Percentiles rank a stretch among this genome's conserved stretches.
These are phyloP conservation scores for Sporisorium scitamineum DNA, from an alignment of 1,284 basidiomycete species.

Conservation along the genomic window DNA sequence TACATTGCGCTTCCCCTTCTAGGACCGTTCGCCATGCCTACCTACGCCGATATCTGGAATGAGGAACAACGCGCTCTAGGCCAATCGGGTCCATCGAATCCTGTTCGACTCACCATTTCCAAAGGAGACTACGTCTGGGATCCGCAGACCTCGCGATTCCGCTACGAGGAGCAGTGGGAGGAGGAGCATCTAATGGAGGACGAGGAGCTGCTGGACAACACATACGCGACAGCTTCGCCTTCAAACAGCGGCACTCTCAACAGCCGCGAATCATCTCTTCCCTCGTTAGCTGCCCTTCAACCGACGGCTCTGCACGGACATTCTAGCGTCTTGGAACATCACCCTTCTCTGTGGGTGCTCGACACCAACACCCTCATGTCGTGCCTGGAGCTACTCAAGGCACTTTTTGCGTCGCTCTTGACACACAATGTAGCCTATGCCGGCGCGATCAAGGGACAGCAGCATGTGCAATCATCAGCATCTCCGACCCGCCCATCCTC, in stretches of 20 bases:
- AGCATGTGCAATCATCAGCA: neutral
- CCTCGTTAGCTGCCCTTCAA: constrained; percentile 16
- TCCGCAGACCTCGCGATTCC: constrained; percentile 11
- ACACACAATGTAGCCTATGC: constrained; percentile 31
- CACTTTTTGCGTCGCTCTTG: constrained; percentile 44
- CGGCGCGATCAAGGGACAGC: constrained; percentile 6
- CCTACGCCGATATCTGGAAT: constrained; percentile 51
- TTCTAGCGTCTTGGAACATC: neutral
- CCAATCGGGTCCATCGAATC: constrained; percentile 34
- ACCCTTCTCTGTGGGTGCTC: constrained; percentile 45
- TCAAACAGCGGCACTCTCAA: neutral
- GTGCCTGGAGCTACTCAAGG: constrained; percentile 44
- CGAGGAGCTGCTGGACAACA: constrained; percentile 18
- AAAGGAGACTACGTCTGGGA: constrained; percentile 51
- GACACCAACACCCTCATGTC: constrained; percentile 54
- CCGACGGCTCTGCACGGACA: constrained; percentile 2
- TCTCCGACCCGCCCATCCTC: constrained; percentile 22
- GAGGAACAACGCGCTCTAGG: constrained; percentile 30
- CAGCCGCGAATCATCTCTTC: constrained; percentile 18
- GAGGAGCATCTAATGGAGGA: constrained; percentile 54
- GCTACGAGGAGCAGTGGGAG: constrained; percentile 49
- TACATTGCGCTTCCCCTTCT: neutral
- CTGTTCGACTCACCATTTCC: constrained; percentile 47
- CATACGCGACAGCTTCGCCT: neutral
- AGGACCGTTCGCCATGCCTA: constrained; percentile 27